Evolutionary conservation across 257 asterid species (phyloP).

Genomic region (Phtheirospermum japonicum): DNA sequence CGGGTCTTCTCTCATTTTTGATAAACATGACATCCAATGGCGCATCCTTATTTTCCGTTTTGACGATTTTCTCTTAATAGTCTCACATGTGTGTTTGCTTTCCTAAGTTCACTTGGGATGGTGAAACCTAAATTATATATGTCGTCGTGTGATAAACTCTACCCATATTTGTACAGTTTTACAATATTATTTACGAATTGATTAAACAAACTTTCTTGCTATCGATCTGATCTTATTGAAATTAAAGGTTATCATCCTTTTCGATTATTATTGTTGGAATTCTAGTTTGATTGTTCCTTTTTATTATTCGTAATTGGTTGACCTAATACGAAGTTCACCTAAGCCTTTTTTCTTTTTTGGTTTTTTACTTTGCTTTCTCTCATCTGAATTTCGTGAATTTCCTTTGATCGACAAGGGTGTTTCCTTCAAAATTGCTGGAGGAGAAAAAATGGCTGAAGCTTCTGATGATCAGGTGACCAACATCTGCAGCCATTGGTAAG

Average conservation of each 20-base stretch:
- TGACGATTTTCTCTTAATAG: no score
- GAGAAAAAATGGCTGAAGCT: constrained; percentile 56
- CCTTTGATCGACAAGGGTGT: constrained; percentile 10
- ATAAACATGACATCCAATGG: no score
- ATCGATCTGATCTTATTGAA: not conserved
- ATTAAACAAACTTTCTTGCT: not conserved
- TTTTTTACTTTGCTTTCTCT: not conserved
- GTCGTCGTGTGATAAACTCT: no score
- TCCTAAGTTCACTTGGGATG: no score
- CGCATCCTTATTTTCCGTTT: no score
- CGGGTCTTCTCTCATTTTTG: no score
- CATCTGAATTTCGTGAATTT: constrained; percentile 22
- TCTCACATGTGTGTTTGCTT: no score
- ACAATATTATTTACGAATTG: no score
- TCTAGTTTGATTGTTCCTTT: not conserved
- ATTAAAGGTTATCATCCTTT: not conserved
- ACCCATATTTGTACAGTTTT: no score
- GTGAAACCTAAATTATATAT: no score
- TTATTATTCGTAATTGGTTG: not conserved
- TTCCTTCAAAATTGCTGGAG: constrained; percentile 22
- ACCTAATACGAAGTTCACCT: not conserved
- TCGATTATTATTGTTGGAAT: not conserved
- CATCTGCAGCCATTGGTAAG: constrained; percentile 85
- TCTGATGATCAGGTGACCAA: constrained; percentile 64
- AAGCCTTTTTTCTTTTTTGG: not conserved